Evolutionary conservation across 164 flowering plant genomes (phyloP).

Genomic region (Vitis rotundifolia): DNA sequence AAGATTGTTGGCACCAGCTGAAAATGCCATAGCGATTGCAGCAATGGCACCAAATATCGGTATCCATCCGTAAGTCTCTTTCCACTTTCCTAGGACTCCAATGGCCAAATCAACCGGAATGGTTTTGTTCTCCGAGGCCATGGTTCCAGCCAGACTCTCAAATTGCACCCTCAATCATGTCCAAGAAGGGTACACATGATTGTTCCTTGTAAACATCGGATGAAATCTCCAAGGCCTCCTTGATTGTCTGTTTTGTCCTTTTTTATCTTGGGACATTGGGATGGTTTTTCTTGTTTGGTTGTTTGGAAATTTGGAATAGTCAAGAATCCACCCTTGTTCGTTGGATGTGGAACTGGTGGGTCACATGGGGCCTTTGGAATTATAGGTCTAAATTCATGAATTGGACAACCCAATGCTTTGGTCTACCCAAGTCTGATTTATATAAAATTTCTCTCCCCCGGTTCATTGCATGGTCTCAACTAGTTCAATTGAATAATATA

Average conservation of each 20-base stretch:
- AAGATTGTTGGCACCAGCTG: slow-evolving; percentile 31
- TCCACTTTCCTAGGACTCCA: slow-evolving; percentile 25
- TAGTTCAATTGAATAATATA: background rate
- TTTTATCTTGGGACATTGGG: background rate
- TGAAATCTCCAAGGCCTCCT: slow-evolving; percentile 1
- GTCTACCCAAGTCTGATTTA: background rate
- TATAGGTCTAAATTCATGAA: background rate
- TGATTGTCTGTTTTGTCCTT: background rate
- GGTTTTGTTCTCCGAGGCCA: slow-evolving; percentile 1
- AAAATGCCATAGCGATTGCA: slow-evolving; percentile 22
- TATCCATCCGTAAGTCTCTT: slow-evolving; percentile 32
- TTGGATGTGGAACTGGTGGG: background rate
- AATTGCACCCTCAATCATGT: background rate
- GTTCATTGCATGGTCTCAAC: background rate
- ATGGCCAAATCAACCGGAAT: slow-evolving; percentile 14
- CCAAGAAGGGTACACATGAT: background rate
- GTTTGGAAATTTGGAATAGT: background rate
- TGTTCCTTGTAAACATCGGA: slow-evolving; percentile 1
- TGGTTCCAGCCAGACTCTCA: background rate
- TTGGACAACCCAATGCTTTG: background rate
- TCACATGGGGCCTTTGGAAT: background rate
- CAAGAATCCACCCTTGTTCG: no score
- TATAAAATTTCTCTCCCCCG: background rate
- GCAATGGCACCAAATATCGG: slow-evolving; percentile 26
- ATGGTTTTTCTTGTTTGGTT: background rate